Base-by-base conservation (phyloP, 83 land plant species). In the Thuja plicata region DNA sequence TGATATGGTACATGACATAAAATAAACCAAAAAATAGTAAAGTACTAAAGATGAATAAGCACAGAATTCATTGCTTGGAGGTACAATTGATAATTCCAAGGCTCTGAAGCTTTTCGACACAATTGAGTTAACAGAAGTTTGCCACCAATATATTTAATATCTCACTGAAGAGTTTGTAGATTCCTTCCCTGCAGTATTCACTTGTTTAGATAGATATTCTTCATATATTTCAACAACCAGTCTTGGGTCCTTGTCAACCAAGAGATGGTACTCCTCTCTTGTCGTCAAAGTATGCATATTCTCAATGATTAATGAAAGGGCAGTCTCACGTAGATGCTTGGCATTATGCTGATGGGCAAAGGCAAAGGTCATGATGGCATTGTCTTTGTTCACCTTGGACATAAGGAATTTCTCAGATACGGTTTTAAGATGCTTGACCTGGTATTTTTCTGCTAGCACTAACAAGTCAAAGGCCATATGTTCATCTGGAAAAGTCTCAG, bases 211-310 rank as follows among this genome's bases (percentile, higher is more conserved):
- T 16, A 96, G 92, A 83, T 94, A 94, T 30, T 93, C 92, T 88
- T 97, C 98, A 60, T 92, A 97, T 16, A 97, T 93, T 89, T 94
- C 96, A 41, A 97, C 97, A 0, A 97, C 96, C 7, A 97, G 94
- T 35, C 95, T 89, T 24, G 98, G 97, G 86, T 97, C 98, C 88
- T 92, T 96, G 57, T 95, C 97, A 54, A 94, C 94, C 40, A 96
- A 95, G 77, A 93, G 93, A 78, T 87, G 91, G 85, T 97, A 97
- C 88, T 95, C 97, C 30, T 92, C 94, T 38, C 91, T 78, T 34
- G 92, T 91, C 3, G 93, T 92, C 55, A 97, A 89, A 60, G 89
- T 92, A 86, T 93, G 89, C 96, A 97, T 95, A 91, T 94, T 96
- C 62, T 94, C 95, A 70, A 90, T 87, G 66, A 96, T 95, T 80